Conservation (phyloP, 1,284 basidiomycete species). For the Athelia sp. region DNA sequence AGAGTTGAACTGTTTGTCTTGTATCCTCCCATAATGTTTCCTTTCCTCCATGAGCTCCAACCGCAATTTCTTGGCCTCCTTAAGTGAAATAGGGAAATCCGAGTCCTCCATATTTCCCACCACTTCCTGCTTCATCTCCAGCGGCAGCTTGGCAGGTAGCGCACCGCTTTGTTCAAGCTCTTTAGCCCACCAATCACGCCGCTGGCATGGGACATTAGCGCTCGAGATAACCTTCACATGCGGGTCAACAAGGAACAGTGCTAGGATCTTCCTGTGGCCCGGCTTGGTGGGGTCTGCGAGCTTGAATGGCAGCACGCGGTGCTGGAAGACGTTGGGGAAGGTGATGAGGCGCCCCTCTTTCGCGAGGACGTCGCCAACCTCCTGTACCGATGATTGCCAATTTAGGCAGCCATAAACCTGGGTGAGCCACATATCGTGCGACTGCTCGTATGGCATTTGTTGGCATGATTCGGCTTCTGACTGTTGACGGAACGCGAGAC, state of each 20-base stretch:
- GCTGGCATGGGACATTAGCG: background rate
- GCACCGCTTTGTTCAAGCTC: background rate
- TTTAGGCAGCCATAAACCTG: slow-evolving; percentile 4
- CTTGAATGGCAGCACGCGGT: background rate
- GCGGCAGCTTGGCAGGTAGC: background rate
- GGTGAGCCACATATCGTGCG: slow-evolving; percentile 9
- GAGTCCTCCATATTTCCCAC: background rate
- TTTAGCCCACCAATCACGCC: background rate
- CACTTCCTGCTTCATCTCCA: background rate
- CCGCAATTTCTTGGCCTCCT: background rate
- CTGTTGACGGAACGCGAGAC: slow-evolving; percentile 14
- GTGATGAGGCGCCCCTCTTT: background rate
- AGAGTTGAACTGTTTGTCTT: background rate
- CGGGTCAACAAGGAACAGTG: background rate
- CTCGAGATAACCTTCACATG: background rate
- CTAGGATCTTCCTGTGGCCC: background rate
- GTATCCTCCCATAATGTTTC: background rate
- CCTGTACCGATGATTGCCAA: background rate
- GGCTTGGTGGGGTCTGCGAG: background rate
- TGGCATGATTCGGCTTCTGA: slow-evolving; percentile 3
- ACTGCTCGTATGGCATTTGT: slow-evolving; percentile 8
- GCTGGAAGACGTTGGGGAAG: background rate
- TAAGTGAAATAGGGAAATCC: background rate
- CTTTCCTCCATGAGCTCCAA: background rate
- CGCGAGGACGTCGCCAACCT: background rate